Conservation (phyloP, 345 rosid species). For the Gossypium herbaceum region DNA sequence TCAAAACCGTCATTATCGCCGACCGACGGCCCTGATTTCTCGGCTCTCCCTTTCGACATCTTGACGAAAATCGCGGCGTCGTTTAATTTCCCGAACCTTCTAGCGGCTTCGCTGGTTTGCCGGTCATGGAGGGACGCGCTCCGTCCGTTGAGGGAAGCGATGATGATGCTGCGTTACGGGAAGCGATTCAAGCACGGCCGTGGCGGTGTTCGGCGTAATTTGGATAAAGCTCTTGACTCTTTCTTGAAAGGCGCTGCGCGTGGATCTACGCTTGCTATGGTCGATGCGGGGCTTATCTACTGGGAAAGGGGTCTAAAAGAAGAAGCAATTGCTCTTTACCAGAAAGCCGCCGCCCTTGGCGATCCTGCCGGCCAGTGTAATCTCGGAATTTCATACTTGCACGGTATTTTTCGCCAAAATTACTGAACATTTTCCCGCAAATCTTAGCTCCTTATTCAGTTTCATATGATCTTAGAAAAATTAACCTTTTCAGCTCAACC, state of each 20-base stretch:
- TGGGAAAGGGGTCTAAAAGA: conserved; percentile 72
- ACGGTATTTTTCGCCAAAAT: conserved; percentile 38
- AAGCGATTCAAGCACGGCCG: conserved; percentile 87
- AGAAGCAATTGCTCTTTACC: conserved; percentile 51
- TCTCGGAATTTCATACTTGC: conserved; percentile 73
- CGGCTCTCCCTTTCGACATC: conserved; percentile 69
- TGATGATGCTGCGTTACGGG: conserved; percentile 70
- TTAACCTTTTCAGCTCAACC: conserved; percentile 56
- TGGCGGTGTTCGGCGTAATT: conserved; percentile 54
- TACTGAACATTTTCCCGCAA: background rate
- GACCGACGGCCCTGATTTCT: conserved; percentile 40
- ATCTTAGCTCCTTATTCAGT: background rate
- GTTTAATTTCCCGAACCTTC: conserved; percentile 59
- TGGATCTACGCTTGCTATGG: conserved; percentile 95
- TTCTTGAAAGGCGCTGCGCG: conserved; percentile 77
- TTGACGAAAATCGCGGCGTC: conserved; percentile 61
- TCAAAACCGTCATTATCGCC: conserved; percentile 15
- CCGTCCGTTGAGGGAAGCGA: conserved; percentile 78
- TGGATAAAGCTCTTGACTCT: conserved; percentile 79
- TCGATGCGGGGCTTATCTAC: conserved; percentile 85
- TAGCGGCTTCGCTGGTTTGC: conserved; percentile 72
- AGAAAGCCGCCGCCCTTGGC: conserved; percentile 75
- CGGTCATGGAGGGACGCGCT: conserved; percentile 83
- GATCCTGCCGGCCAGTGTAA: conserved; percentile 78
- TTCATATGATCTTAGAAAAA: background rate